Conservation (phyloP, 108 stramenopile species). For the Nitzschia sp. region DNA sequence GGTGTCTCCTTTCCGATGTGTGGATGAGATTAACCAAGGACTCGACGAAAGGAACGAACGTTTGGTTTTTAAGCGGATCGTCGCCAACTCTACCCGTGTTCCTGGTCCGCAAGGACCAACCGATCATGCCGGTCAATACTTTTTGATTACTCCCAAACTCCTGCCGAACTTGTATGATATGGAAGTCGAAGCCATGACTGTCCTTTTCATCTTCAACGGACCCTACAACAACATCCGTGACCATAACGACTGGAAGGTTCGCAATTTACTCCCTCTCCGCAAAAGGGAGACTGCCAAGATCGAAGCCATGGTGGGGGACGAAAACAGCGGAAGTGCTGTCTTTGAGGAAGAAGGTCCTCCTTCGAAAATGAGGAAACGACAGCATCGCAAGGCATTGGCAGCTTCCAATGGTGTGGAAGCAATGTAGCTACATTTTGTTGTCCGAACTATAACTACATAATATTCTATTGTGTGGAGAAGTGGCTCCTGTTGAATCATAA, state of each 20-base stretch:
- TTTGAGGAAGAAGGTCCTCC: background rate
- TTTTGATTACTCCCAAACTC: conserved; percentile 97
- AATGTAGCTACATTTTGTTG: no score
- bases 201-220: conserved; percentile 92
- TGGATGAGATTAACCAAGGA: conserved; percentile 98
- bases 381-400: no score
- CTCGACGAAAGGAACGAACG: conserved; percentile 96
- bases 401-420: no score
- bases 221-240: conserved; percentile 20
- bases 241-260: conserved; percentile 27
- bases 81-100: conserved; percentile 73
- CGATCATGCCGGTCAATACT: conserved; percentile 89
- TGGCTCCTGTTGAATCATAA: no score
- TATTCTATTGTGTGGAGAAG: no score
- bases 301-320: conserved; percentile 18
- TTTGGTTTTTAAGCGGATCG: conserved; percentile 91
- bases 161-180: conserved; percentile 92
- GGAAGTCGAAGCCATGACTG: conserved; percentile 89
- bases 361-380: background rate
- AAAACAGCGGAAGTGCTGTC: background rate
- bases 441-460: no score
- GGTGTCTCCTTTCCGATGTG: conserved; percentile 92
- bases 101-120: conserved; percentile 36
- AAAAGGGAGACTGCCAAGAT: conserved; percentile 10
- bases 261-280: conserved; percentile 5